These are phyloP conservation scores for Talaromyces borbonicus DNA, from an alignment of 495 filamentous ascomycete species.

Conservation along the genomic window DNA sequence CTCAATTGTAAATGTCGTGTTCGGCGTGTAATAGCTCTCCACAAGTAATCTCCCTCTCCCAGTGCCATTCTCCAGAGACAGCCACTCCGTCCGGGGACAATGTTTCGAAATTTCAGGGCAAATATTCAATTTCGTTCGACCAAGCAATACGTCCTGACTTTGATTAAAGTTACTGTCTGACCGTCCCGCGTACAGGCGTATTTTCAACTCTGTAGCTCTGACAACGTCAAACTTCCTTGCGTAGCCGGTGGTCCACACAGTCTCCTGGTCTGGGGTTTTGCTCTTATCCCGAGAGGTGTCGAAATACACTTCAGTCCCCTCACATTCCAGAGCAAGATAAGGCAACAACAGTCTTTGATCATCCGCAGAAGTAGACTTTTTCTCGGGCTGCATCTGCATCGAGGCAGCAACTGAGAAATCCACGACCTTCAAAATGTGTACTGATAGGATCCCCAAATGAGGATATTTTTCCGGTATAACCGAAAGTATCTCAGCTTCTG, in stretches of 20 bases:
- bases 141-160: background rate
- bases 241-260: background rate
- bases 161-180: background rate
- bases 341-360: background rate
- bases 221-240: background rate
- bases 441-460: background rate
- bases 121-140: background rate
- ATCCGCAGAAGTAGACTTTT: background rate
- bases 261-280: background rate
- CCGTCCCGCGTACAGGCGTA: background rate
- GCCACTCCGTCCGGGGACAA: background rate
- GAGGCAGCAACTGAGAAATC: background rate
- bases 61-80: background rate
- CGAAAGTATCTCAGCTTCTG: background rate
- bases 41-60: slow-evolving; percentile 1
- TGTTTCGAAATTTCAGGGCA: background rate
- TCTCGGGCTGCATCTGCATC: background rate
- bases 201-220: background rate
- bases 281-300: background rate
- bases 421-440: background rate
- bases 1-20: background rate
- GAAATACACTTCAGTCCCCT: background rate
- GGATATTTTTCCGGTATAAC: background rate
- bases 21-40: background rate
- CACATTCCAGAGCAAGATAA: background rate